Evolutionary conservation across 2,329 filamentous ascomycete species (phyloP).

Genomic region (Blastomyces gilchristii): DNA sequence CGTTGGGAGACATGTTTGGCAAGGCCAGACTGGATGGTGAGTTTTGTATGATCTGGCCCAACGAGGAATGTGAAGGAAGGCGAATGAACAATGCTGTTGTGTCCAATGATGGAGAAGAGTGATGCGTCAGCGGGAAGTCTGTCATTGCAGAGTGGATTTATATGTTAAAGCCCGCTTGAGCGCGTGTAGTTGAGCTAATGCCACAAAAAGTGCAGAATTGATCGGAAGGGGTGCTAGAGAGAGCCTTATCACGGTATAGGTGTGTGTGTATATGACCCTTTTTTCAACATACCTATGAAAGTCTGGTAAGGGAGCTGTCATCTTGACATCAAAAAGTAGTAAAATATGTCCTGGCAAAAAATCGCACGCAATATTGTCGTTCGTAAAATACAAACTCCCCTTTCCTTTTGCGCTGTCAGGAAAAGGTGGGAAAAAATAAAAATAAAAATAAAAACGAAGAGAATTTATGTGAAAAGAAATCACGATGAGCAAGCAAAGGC

Average conservation of each 20-base stretch:
- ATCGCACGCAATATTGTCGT: background rate
- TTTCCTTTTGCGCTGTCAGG: background rate
- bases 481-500: background rate
- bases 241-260: background rate
- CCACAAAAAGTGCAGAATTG: background rate
- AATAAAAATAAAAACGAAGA: background rate
- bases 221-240: background rate
- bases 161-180: conserved; percentile 9
- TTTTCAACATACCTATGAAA: conserved; percentile 26
- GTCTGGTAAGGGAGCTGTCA: conserved; percentile 20
- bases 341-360: background rate
- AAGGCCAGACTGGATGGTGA: conserved; percentile 38
- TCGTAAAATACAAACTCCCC: conserved; percentile 2
- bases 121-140: conserved; percentile 18
- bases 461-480: background rate
- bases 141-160: conserved; percentile 11
- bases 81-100: conserved; percentile 35
- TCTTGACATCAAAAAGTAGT: background rate
- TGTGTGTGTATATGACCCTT: background rate
- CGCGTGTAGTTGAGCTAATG: conserved; percentile 1
- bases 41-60: conserved; percentile 37
- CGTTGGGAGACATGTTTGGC: conserved; percentile 37
- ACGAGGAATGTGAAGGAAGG: conserved; percentile 39
- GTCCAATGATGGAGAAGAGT: conserved; percentile 10
- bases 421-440: background rate